Percentiles rank a stretch among this genome's conserved stretches.
These are phyloP conservation scores for Ligustrum vulgare DNA, from an alignment of 257 asterid species.

Conservation along the genomic window DNA sequence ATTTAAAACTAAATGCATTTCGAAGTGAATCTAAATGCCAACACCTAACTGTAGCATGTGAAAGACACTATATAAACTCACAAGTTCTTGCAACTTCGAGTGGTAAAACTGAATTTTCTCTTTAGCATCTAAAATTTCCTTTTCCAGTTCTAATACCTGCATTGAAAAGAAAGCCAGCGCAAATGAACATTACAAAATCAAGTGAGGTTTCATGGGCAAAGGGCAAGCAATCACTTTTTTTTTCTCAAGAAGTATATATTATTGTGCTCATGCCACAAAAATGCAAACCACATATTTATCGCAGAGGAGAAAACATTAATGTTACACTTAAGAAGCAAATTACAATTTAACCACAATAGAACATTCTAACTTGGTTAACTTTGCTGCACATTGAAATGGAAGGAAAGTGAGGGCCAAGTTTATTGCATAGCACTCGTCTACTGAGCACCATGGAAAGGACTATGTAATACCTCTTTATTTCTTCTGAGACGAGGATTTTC, in stretches of 20 bases:
- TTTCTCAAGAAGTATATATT: background rate
- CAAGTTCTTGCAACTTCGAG: constrained; percentile 96
- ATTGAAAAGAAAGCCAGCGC: constrained; percentile 22
- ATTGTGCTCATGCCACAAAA: constrained; percentile 3
- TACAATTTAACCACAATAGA: background rate
- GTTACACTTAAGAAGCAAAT: background rate
- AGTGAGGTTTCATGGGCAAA: background rate
- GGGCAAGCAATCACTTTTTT: background rate
- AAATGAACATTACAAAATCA: constrained; percentile 16
- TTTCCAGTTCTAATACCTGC: constrained; percentile 95
- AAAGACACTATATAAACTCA: constrained; percentile 42
- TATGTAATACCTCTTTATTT: too few species aligned
- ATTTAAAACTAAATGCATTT: background rate
- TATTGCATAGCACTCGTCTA: background rate
- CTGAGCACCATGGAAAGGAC: too few species aligned
- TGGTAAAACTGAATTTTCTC: constrained; percentile 87
- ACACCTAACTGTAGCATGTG: background rate
- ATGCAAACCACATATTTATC: background rate
- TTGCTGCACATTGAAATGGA: background rate
- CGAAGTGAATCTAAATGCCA: constrained; percentile 6
- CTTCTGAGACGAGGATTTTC: too few species aligned
- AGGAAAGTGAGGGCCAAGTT: background rate
- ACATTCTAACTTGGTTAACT: background rate
- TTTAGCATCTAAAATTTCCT: constrained; percentile 84
- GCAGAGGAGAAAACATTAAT: background rate